Conservation (phyloP, 164 flowering plant genomes). For the Annona cherimola region DNA sequence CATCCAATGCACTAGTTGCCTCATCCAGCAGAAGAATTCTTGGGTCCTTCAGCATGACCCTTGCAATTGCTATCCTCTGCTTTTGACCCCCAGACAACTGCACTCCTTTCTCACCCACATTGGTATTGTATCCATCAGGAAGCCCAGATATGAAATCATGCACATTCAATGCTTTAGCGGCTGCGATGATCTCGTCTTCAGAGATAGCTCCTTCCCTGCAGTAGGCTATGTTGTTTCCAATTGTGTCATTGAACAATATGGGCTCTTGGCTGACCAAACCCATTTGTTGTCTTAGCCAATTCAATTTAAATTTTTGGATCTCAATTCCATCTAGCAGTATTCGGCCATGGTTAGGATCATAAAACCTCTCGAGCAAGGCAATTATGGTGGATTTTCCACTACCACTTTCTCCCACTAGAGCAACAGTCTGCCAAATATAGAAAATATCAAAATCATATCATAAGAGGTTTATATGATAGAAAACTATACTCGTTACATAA, state of each 20-base stretch:
- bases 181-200: constrained; percentile 59
- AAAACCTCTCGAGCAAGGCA: constrained; percentile 62
- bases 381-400: constrained; percentile 75
- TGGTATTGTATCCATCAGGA: constrained; percentile 57
- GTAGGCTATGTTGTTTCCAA: constrained; percentile 62
- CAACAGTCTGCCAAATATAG: constrained; percentile 47
- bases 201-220: constrained; percentile 42
- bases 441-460: neutral
- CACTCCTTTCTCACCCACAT: constrained; percentile 32
- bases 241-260: constrained; percentile 60
- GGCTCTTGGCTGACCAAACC: constrained; percentile 81
- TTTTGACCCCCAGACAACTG: constrained; percentile 7
- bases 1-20: constrained; percentile 5
- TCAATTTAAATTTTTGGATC: constrained; percentile 35
- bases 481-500: too few relatives aligned
- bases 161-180: constrained; percentile 59
- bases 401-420: constrained; percentile 80
- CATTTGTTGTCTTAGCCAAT: constrained; percentile 71
- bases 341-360: constrained; percentile 52
- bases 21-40: constrained; percentile 4
- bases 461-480: neutral
- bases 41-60: constrained; percentile 10
- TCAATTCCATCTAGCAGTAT: constrained; percentile 45
- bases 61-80: constrained; percentile 6
- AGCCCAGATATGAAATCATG: constrained; percentile 57